Base-by-base conservation (phyloP, 2,329 filamentous ascomycete genomes). In the Alternaria sp. region DNA sequence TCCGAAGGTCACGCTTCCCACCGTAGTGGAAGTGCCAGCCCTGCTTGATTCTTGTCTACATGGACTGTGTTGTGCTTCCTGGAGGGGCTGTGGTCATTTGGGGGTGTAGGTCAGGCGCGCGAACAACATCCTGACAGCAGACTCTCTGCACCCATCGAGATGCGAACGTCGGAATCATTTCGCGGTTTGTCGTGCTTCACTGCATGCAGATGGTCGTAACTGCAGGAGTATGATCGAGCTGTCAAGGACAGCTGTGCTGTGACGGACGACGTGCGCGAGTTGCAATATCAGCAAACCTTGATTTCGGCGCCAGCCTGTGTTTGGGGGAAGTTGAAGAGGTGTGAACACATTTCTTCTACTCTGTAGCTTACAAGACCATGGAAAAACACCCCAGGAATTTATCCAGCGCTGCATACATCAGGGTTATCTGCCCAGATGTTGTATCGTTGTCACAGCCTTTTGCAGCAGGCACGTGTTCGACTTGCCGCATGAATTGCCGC, bases 181-280 rank as follows among this genome's bases (percentile, higher is more conserved):
- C 37, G n/a, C 37, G n/a, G n/a, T 1, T 18, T 18, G n/a, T 41
- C n/a, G 37, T 1, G 2, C 1, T 2, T 1, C 8, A 9, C 37
- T 41, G 0, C n/a, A 41, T 41, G 37, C 4, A 18, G 9, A 18
- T 41, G 1, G 37, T 41, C 1, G n/a, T 1, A 0, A 41, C 1
- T 41, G 9, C 37, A 0, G n/a, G 37, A 2, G 37, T 1, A 5
- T 1, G 9, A 41, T 41, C 37, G 37, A 41, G n/a, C 8, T 7
- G 37, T 41, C n/a, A 18, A 41, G 37, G n/a, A 1, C 37, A 41
- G 37, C 37, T 41, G 37, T 0, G 37, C 37, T 41, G 37, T 18
- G 37, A 41, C 15, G 6, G 12, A 30, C 5, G 28, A 30, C 12
- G 28, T 14, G 28, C 11, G 12, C 28, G 12, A 30, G 28, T 6